These are phyloP conservation scores for Aspergillus bridgeri DNA, from an alignment of 495 filamentous ascomycete genomes.

Conservation along the genomic window DNA sequence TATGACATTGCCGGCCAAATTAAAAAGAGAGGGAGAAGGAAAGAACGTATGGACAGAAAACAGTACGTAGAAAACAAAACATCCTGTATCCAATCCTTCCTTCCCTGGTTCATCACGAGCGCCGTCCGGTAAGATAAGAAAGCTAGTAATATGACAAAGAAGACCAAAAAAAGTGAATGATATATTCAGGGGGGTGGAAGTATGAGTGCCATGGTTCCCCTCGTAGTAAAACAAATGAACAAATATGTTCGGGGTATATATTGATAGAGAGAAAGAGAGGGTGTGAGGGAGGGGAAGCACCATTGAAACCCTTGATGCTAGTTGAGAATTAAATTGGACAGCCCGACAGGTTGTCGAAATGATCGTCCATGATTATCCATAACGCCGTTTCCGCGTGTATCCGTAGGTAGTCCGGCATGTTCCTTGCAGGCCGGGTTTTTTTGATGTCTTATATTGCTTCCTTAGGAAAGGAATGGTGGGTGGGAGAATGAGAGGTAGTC, in stretches of 20 bases:
- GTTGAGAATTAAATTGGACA: not conserved
- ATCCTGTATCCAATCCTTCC: not conserved
- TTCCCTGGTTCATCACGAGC: not conserved
- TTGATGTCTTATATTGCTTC: not conserved
- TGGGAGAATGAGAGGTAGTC: not conserved
- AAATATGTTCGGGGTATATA: not conserved
- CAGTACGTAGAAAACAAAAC: not conserved
- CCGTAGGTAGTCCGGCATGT: not conserved
- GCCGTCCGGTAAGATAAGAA: not conserved
- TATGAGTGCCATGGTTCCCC: not conserved
- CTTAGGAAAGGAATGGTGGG: not conserved
- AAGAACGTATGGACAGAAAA: not conserved
- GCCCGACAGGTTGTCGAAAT: not conserved
- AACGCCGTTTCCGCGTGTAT: slow-evolving; percentile 1
- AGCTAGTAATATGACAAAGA: not conserved
- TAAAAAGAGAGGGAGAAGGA: not conserved
- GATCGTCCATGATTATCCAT: not conserved
- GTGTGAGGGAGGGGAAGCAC: not conserved
- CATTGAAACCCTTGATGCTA: not conserved
- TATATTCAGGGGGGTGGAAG: not conserved
- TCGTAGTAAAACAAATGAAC: not conserved
- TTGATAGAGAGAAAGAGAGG: not conserved
- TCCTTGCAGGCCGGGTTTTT: not conserved
- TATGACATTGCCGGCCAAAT: not conserved
- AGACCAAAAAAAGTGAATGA: not conserved